phyloP scores from a whole-genome alignment of 106 monocot species.

The Platanthera guangdongensis region DNA sequence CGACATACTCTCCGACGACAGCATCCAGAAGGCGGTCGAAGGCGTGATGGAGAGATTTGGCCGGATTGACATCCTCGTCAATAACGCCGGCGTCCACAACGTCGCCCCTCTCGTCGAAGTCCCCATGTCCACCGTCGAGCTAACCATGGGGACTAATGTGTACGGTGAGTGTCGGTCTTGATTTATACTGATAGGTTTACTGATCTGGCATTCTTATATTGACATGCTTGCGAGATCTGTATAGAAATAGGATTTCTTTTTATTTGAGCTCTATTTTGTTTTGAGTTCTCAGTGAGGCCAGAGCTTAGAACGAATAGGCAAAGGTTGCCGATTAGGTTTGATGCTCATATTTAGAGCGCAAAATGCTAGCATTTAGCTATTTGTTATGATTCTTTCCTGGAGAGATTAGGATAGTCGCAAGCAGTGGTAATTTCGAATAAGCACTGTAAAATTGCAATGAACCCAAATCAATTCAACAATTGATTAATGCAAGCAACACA shows the following conservation, averaged over 20 bases:
- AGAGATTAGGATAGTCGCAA: too few relatives aligned
- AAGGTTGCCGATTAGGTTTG: too few relatives aligned
- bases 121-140: conserved; percentile 45
- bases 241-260: background rate
- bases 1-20: conserved; percentile 66
- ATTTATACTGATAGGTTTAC: background rate
- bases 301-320: too few relatives aligned
- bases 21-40: conserved; percentile 32
- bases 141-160: conserved; percentile 66
- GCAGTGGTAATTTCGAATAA: too few relatives aligned
- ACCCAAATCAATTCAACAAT: too few relatives aligned
- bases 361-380: too few relatives aligned
- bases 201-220: background rate
- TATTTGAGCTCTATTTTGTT: background rate
- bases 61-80: conserved; percentile 77
- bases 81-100: conserved; percentile 80
- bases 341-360: too few relatives aligned
- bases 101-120: conserved; percentile 84
- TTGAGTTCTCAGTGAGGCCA: background rate
- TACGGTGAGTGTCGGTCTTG: conserved; percentile 35
- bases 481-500: too few relatives aligned
- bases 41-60: conserved; percentile 47
- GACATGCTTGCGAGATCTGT: background rate
- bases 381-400: too few relatives aligned
- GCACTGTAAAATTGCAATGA: too few relatives aligned